Evolutionary conservation across 495 filamentous ascomycete genomes (phyloP).

Genomic region (Lentithecium fluviatile): DNA sequence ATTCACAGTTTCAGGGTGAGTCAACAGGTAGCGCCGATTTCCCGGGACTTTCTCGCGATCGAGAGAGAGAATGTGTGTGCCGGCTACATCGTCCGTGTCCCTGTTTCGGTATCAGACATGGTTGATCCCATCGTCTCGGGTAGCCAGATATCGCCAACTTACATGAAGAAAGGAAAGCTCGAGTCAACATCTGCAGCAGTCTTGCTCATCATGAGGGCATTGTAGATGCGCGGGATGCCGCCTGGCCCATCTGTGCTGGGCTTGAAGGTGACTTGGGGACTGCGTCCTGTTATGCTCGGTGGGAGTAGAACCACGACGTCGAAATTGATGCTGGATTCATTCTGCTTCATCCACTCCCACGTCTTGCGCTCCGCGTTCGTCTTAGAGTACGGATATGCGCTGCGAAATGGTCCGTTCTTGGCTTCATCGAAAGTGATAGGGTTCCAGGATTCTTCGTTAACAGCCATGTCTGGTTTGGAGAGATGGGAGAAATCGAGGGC

Average conservation of each 20-base stretch:
- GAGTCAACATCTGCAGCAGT: not conserved
- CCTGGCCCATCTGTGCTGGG: not conserved
- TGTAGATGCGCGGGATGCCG: not conserved
- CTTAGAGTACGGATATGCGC: slow-evolving; percentile 26
- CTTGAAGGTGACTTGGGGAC: slow-evolving; percentile 4
- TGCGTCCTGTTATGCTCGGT: slow-evolving; percentile 9
- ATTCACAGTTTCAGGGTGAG: not conserved
- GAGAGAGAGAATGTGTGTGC: slow-evolving; percentile 8
- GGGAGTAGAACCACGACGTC: slow-evolving; percentile 16
- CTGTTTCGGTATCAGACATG: not conserved
- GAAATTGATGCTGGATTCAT: slow-evolving; percentile 4
- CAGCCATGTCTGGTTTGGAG: not conserved
- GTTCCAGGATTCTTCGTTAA: slow-evolving; percentile 16
- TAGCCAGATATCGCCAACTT: not conserved
- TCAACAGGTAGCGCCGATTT: slow-evolving; percentile 18
- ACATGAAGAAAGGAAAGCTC: slow-evolving; percentile 11
- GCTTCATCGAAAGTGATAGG: not conserved
- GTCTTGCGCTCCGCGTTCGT: slow-evolving; percentile 20
- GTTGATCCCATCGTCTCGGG: no score
- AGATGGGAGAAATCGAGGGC: not conserved
- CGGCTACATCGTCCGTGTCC: slow-evolving; percentile 23
- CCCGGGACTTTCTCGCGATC: slow-evolving; percentile 3
- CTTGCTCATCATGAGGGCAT: not conserved
- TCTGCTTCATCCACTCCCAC: slow-evolving; percentile 26
- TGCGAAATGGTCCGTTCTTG: not conserved